Evolutionary conservation across 2,329 filamentous ascomycete species (phyloP).

Genomic region (Trichoderma koningiopsis): DNA sequence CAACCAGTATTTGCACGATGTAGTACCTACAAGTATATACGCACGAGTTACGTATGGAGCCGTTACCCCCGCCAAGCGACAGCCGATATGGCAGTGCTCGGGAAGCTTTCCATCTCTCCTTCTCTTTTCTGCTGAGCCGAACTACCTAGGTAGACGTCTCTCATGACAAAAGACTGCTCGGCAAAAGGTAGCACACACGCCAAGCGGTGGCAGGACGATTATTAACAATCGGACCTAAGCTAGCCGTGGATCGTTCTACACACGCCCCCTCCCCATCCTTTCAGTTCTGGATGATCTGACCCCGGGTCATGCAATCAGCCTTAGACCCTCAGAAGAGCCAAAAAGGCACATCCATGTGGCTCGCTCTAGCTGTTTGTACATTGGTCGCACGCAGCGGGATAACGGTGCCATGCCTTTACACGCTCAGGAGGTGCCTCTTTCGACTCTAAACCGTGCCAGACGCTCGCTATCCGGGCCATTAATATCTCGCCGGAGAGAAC

Average conservation of each 20-base stretch:
- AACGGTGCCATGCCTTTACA: conserved; percentile 4
- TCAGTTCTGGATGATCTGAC: conserved; percentile 16
- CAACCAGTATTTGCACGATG: background rate
- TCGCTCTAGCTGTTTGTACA: conserved; percentile 20
- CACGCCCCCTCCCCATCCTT: background rate
- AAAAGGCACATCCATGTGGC: conserved; percentile 15
- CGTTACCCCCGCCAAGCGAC: background rate
- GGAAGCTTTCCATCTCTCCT: background rate
- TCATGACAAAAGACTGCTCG: background rate
- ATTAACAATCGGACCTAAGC: conserved; percentile 5
- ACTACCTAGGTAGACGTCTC: background rate
- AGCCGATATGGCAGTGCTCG: background rate
- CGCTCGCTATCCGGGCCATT: conserved; percentile 7
- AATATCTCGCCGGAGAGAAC: conserved; percentile 4
- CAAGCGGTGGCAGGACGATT: background rate
- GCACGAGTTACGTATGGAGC: conserved; percentile 2
- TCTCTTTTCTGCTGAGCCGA: background rate
- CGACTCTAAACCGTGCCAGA: background rate
- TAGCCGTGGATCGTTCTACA: background rate
- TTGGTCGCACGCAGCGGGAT: conserved; percentile 18
- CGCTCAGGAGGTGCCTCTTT: background rate
- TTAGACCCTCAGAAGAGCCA: conserved; percentile 11
- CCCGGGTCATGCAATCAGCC: conserved; percentile 21
- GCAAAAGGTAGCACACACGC: background rate
- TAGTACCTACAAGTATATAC: background rate